A percentile compares a stretch with the other conserved stretches of the same genome.
phyloP scores from a whole-genome alignment of 306 rosid species.

The Citrullus mucosospermus region DNA sequence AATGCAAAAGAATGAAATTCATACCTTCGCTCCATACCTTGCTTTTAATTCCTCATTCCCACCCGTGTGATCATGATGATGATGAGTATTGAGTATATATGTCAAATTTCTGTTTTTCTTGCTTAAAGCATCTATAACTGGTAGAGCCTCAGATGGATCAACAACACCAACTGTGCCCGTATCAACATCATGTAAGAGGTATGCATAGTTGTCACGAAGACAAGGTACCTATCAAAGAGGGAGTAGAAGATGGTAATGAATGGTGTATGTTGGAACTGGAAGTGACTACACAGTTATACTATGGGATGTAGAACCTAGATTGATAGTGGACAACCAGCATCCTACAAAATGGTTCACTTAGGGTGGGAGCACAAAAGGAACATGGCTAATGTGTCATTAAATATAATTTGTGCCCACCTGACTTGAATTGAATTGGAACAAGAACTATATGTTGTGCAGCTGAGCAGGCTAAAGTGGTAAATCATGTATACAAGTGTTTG shows the following conservation, averaged over 20 bases:
- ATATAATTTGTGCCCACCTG: background rate
- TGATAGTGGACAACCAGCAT: background rate
- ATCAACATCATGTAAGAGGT: conserved; percentile 73
- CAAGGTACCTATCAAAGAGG: conserved; percentile 67
- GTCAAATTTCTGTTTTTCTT: conserved; percentile 77
- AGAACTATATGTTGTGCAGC: background rate
- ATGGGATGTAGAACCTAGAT: background rate
- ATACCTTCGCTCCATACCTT: conserved; percentile 88
- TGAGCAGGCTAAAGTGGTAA: background rate
- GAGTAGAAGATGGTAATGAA: background rate
- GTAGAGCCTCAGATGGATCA: conserved; percentile 90
- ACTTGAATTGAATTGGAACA: background rate
- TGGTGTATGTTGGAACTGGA: background rate
- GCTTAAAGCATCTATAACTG: conserved; percentile 68
- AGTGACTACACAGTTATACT: background rate
- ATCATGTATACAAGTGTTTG: background rate
- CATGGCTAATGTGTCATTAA: background rate
- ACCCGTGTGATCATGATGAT: conserved; percentile 86
- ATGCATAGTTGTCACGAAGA: conserved; percentile 83
- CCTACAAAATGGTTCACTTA: background rate
- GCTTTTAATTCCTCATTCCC: conserved; percentile 85
- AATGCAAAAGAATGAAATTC: conserved; percentile 7
- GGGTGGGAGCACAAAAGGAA: background rate
- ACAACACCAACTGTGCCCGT: conserved; percentile 97
- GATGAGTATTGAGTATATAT: conserved; percentile 85